Evolutionary conservation across 257 asterid genomes (phyloP).

Genomic region (Solanum paucissectum): DNA sequence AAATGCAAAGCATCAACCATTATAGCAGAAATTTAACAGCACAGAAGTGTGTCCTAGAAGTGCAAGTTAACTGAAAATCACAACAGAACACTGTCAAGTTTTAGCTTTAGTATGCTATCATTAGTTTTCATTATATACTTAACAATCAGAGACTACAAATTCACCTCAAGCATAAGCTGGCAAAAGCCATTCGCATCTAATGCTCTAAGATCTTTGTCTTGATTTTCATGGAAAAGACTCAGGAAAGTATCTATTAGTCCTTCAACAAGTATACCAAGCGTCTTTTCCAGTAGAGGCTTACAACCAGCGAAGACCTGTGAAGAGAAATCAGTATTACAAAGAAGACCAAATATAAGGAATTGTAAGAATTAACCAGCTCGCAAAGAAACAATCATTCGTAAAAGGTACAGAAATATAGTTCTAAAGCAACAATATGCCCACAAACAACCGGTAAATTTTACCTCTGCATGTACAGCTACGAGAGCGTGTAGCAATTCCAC

Average conservation of each 20-base stretch:
- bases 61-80: not conserved
- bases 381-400: not conserved
- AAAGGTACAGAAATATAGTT: not conserved
- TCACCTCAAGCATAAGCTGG: conserved; percentile 97
- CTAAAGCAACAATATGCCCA: not conserved
- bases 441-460: conserved; percentile 12
- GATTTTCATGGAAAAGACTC: conserved; percentile 71
- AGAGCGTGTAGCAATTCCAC: conserved; percentile 88
- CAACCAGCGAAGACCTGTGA: conserved; percentile 92
- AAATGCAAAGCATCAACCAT: not conserved
- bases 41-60: not conserved
- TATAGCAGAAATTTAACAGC: not conserved
- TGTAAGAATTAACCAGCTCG: not conserved
- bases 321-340: not conserved
- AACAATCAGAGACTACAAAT: not conserved
- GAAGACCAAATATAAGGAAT: not conserved
- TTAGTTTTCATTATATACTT: not conserved
- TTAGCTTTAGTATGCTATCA: not conserved
- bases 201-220: conserved; percentile 51
- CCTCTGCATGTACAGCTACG: conserved; percentile 98
- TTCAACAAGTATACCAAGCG: conserved; percentile 93
- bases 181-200: conserved; percentile 90
- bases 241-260: conserved; percentile 86
- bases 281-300: conserved; percentile 82
- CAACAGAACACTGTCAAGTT: not conserved